Percentiles rank a stretch among this genome's conserved stretches.
Conservation (phyloP, 495 filamentous ascomycete species). For the Neurospora hispaniola region DNA sequence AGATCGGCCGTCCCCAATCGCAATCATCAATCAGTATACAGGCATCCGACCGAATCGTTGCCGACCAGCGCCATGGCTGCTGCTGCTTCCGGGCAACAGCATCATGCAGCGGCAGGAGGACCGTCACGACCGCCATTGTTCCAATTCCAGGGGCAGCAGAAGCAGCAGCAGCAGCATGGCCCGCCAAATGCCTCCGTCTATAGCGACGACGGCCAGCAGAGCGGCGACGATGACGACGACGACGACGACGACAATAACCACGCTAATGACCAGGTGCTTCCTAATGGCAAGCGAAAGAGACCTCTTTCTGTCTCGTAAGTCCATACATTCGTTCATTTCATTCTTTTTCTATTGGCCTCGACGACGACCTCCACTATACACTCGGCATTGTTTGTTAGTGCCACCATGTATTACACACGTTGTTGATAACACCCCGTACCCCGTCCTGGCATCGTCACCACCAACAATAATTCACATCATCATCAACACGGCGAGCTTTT, state of each 20-base stretch:
- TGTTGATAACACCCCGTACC: not conserved
- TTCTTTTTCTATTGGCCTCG: not conserved
- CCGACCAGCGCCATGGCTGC: constrained; percentile 11
- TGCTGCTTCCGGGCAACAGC: constrained; percentile 7
- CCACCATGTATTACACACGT: not conserved
- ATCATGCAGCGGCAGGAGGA: constrained; percentile 5
- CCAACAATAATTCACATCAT: not conserved
- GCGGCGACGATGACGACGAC: constrained; percentile 27
- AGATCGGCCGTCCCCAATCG: not conserved
- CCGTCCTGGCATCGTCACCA: not conserved
- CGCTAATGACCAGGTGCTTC: constrained; percentile 28
- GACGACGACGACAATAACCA: constrained; percentile 30
- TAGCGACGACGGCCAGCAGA: constrained; percentile 25
- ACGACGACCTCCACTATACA: not conserved
- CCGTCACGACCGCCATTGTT: constrained; percentile 1
- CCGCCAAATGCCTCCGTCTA: constrained; percentile 4
- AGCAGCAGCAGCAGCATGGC: constrained; percentile 4
- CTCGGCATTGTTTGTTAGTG: not conserved
- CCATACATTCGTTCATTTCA: too few relatives aligned
- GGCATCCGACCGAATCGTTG: not conserved
- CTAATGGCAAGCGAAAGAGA: constrained; percentile 41
- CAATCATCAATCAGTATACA: not conserved
- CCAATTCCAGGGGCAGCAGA: constrained; percentile 3
- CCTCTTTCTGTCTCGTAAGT: constrained; percentile 50
- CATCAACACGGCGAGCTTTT: not conserved